Conservation (phyloP, 2,329 filamentous ascomycete genomes). For the Dactylellina cionopaga region DNA sequence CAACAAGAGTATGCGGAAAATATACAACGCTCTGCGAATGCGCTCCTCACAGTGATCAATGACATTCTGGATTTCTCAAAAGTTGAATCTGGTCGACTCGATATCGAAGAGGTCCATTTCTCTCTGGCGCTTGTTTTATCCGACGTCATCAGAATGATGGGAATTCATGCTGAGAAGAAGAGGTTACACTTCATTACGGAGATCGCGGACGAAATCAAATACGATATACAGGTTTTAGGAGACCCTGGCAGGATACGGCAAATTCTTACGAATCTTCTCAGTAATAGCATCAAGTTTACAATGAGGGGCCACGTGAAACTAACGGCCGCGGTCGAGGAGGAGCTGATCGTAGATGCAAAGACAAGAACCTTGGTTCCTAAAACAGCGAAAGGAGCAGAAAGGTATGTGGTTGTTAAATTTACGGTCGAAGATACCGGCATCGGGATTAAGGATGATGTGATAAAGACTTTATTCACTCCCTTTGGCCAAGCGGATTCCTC, state of each 20-base stretch:
- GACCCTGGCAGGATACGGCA: constrained; percentile 86
- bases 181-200: constrained; percentile 76
- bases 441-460: constrained; percentile 80
- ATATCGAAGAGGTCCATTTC: constrained; percentile 83
- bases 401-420: constrained; percentile 75
- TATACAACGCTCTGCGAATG: constrained; percentile 81
- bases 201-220: constrained; percentile 71
- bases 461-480: constrained; percentile 77
- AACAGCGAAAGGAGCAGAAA: constrained; percentile 59
- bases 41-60: constrained; percentile 85
- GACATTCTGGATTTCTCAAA: constrained; percentile 92
- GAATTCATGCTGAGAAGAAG: constrained; percentile 83
- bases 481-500: constrained; percentile 85
- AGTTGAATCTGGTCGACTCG: constrained; percentile 78
- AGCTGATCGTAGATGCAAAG: constrained; percentile 59
- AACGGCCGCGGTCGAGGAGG: constrained; percentile 71
- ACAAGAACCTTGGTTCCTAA: constrained; percentile 31
- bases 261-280: constrained; percentile 81
- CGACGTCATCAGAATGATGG: constrained; percentile 87
- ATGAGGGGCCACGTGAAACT: constrained; percentile 75
- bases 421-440: constrained; percentile 81
- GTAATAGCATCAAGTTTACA: constrained; percentile 80
- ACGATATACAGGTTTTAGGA: constrained; percentile 74
- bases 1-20: constrained; percentile 80
- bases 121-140: constrained; percentile 76